Conservation (phyloP, 306 rosid genomes). For the Cucumis sativus region Cucumber_9930_V3 NC_026658.2:1096501-1097000, state of each 20-base stretch:
- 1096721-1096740: constrained; percentile 92
- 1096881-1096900: constrained; percentile 88
- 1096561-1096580: constrained; percentile 94
- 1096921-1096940: constrained; percentile 70
- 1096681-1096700: constrained; percentile 96
- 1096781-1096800: constrained; percentile 68
- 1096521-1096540: constrained; percentile 99
- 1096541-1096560: constrained; percentile 84
- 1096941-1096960: constrained; percentile 97
- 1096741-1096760: constrained; percentile 95
- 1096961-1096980: constrained; percentile 30
- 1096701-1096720: constrained; percentile 97
- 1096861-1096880: constrained; percentile 88
- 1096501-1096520: constrained; percentile 93
- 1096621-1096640: constrained; percentile 7
- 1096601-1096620: background rate
- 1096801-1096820: constrained; percentile 7
- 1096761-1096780: constrained; percentile 95
- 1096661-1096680: constrained; percentile 99
- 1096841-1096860: constrained; percentile 17
- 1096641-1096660: constrained; percentile 32
- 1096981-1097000: background rate
- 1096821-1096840: constrained; percentile 13
- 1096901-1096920: constrained; percentile 92
- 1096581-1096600: background rate